phyloP scores from a whole-genome alignment of 2,329 filamentous ascomycete genomes.

The Ophiocordyceps sinensis region DNA sequence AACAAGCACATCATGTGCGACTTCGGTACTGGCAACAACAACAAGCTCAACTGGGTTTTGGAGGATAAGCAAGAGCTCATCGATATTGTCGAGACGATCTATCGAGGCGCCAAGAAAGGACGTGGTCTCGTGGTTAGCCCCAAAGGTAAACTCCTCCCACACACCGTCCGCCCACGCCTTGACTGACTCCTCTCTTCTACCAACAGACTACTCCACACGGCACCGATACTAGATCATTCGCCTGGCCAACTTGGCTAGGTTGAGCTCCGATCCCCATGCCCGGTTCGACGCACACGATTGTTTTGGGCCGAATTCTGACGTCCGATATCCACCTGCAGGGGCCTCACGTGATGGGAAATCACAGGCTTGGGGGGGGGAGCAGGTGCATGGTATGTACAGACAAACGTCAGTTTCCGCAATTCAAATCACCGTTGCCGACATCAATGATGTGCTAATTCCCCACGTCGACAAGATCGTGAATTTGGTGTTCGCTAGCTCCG shows the following conservation, averaged over 20 bases:
- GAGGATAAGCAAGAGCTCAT: constrained; percentile 98
- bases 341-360: no score
- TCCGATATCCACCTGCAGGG: no score
- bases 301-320: no score
- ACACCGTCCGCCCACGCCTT: background rate
- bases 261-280: background rate
- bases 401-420: no score
- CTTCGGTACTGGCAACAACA: constrained; percentile 97
- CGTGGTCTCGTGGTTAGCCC: constrained; percentile 91
- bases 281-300: no score
- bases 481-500: background rate
- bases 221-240: constrained; percentile 16
- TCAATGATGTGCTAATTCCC: constrained; percentile 1
- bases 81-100: constrained; percentile 96
- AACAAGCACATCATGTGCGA: constrained; percentile 99
- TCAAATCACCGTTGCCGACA: background rate
- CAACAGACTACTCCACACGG: constrained; percentile 20
- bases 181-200: constrained; percentile 1
- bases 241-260: background rate
- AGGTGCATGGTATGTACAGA: no score
- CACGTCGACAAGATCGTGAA: background rate
- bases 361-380: no score
- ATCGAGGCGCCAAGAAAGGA: constrained; percentile 96
- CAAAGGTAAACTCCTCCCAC: constrained; percentile 40
- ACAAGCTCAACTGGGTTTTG: constrained; percentile 86